phyloP scores from a whole-genome alignment of 345 rosid genomes.

The Euphorbia tirucalli region DNA sequence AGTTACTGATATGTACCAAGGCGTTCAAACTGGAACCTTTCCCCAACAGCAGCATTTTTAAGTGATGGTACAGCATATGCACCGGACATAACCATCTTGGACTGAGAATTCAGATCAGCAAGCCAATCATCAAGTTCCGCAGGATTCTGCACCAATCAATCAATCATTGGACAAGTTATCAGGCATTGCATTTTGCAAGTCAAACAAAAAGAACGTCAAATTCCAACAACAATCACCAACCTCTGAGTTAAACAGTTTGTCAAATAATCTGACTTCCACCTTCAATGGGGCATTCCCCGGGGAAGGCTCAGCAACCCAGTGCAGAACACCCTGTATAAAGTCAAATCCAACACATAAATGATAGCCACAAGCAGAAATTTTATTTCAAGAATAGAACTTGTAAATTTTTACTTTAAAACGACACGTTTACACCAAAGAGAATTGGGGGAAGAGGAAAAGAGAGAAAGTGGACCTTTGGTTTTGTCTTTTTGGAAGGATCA shows the following conservation, averaged over 20 bases:
- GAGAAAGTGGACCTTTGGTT: constrained; percentile 65
- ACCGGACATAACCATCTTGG: constrained; percentile 56
- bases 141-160: constrained; percentile 64
- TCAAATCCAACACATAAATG: background rate
- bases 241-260: constrained; percentile 82
- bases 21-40: constrained; percentile 84
- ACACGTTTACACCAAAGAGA: constrained; percentile 1
- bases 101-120: constrained; percentile 62
- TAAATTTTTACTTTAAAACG: constrained; percentile 5
- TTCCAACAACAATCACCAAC: constrained; percentile 30
- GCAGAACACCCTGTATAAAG: constrained; percentile 74
- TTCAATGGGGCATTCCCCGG: constrained; percentile 60
- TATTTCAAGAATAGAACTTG: background rate
- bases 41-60: constrained; percentile 55
- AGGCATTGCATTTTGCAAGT: constrained; percentile 2
- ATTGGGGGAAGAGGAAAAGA: background rate
- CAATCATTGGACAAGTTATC: constrained; percentile 1
- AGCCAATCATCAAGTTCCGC: constrained; percentile 84
- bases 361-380: constrained; percentile 4
- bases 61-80: constrained; percentile 67
- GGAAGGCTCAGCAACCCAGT: constrained; percentile 85
- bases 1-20: constrained; percentile 53
- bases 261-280: constrained; percentile 92
- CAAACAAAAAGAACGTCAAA: background rate
- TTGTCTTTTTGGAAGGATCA: constrained; percentile 77